A percentile compares a stretch with the other conserved stretches of the same genome.
Evolutionary conservation across 129 eudicot genomes (phyloP).

Genomic region (Rutidosis leptorrhynchoides): DNA sequence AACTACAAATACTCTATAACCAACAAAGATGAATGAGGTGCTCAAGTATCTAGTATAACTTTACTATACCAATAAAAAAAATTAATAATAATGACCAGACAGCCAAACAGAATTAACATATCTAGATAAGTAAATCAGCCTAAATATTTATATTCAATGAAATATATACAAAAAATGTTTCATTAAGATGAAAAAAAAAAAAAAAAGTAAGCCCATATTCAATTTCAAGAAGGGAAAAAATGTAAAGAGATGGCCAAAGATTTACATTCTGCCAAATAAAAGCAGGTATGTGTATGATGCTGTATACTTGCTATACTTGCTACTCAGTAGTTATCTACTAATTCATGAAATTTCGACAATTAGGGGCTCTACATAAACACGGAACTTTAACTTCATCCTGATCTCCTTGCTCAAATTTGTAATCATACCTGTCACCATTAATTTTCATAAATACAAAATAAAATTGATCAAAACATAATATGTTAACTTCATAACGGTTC

Average conservation of each 20-base stretch:
- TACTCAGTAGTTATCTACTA: slow-evolving; percentile 23
- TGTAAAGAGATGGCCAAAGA: background rate
- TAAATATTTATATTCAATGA: background rate
- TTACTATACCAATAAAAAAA: background rate
- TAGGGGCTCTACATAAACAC: slow-evolving; percentile 68
- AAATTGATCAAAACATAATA: background rate
- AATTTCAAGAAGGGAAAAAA: slow-evolving; percentile 3
- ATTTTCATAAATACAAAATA: background rate
- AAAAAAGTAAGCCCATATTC: slow-evolving; percentile 1
- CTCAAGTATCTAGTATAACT: no score
- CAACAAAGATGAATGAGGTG: no score
- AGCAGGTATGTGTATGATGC: slow-evolving; percentile 4
- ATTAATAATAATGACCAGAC: background rate
- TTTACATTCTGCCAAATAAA: slow-evolving; percentile 18
- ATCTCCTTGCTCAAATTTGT: slow-evolving; percentile 78
- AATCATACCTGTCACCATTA: slow-evolving; percentile 67
- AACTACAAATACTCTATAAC: no score
- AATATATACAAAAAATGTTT: background rate
- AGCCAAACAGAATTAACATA: background rate
- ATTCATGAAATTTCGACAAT: slow-evolving; percentile 79
- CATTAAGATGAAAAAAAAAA: no score
- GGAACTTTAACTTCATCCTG: slow-evolving; percentile 78
- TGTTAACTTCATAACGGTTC: background rate
- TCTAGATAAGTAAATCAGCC: background rate
- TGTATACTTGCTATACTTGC: no score